Conservation (phyloP, 371 early-diverging fungal species). For the Mortierella sp. region DNA sequence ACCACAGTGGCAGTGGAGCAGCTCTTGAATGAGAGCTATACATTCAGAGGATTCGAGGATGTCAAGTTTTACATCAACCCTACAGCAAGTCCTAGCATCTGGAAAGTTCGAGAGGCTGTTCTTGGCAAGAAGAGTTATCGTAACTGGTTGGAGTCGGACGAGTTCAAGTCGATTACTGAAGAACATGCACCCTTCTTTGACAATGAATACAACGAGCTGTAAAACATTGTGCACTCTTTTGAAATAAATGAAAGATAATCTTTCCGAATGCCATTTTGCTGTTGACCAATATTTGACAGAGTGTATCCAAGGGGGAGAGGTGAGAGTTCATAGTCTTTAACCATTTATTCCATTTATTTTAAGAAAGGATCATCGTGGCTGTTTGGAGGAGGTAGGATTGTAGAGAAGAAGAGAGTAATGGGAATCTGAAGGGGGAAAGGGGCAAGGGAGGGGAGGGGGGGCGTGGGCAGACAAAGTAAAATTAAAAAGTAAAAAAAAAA, state of each 20-base stretch:
- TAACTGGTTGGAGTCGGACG: too few species aligned
- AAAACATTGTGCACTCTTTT: too few species aligned
- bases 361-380: too few species aligned
- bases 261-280: not conserved
- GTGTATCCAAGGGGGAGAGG: too few species aligned
- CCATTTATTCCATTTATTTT: not conserved
- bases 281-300: not conserved
- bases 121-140: constrained; percentile 3
- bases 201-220: too few species aligned
- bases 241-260: not conserved
- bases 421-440: not conserved
- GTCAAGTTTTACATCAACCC: constrained; percentile 2
- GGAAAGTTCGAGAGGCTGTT: constrained; percentile 15
- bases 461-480: too few species aligned
- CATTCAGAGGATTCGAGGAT: not conserved
- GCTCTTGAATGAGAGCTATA: constrained; percentile 10
- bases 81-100: constrained; percentile 9
- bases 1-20: constrained; percentile 10
- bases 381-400: too few species aligned
- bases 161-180: too few species aligned
- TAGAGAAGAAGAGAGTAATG: not conserved
- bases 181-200: too few species aligned
- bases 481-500: not conserved
- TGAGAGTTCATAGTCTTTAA: too few species aligned
- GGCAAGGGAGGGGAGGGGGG: not conserved